These are phyloP conservation scores for Saturnispora gosingensis DNA, from an alignment of 805 yeast species.

Conservation along the genomic window DNA sequence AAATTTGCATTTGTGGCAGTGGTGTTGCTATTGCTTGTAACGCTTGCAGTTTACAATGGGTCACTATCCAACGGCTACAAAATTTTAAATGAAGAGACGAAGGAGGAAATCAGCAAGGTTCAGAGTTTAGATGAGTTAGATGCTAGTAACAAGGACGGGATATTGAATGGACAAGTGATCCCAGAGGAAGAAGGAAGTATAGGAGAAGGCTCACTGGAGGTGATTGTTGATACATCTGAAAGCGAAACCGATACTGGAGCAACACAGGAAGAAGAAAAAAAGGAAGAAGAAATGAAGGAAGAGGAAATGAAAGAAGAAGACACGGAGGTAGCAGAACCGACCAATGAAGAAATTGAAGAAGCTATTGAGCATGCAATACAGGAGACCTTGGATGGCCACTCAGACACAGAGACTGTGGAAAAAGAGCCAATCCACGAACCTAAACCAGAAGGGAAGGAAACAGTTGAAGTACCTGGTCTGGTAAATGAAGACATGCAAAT, in stretches of 20 bases:
- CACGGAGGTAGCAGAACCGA: background rate
- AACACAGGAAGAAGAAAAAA: background rate
- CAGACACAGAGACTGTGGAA: background rate
- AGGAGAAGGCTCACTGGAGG: background rate
- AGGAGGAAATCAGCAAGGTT: background rate
- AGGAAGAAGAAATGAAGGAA: background rate
- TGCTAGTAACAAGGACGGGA: background rate
- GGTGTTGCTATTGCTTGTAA: background rate
- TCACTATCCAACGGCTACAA: background rate
- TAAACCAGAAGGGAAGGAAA: background rate
- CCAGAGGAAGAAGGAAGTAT: background rate
- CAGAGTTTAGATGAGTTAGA: background rate
- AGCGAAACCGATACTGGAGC: background rate
- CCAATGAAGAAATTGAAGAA: background rate
- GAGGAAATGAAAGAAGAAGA: background rate
- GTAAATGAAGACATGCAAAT: background rate
- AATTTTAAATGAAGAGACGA: background rate
- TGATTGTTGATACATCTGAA: background rate
- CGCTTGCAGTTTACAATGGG: background rate
- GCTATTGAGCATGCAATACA: background rate
- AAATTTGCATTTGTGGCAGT: background rate
- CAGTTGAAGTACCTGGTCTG: background rate
- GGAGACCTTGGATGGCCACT: background rate
- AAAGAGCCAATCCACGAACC: background rate
- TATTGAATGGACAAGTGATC: background rate